A percentile compares a stretch with the other conserved stretches of the same genome.
phyloP scores from a whole-genome alignment of 768 basidiomycete species.

The Hericium erinaceus region DNA sequence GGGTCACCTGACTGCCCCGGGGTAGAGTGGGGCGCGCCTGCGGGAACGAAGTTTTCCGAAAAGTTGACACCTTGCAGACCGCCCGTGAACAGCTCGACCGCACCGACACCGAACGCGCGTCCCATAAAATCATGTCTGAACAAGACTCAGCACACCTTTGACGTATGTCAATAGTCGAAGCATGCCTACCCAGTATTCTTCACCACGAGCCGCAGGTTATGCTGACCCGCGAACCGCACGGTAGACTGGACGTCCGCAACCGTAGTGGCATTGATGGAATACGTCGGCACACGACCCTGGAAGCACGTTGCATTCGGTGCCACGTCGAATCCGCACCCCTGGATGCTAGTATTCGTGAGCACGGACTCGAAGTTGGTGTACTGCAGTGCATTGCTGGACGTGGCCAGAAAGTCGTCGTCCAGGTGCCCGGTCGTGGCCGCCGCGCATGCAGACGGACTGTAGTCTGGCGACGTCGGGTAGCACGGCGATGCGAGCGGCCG shows the following conservation, averaged over 20 bases:
- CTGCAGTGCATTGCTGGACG: neutral
- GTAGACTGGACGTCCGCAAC: constrained; percentile 24
- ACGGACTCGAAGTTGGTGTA: neutral
- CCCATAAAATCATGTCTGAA: neutral
- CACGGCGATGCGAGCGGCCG: neutral
- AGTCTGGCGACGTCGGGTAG: neutral
- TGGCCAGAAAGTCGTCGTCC: neutral
- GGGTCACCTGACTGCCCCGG: neutral
- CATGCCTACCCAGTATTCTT: constrained; percentile 18
- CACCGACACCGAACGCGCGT: neutral
- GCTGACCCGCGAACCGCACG: constrained; percentile 26
- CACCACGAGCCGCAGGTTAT: constrained; percentile 30
- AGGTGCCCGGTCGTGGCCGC: neutral
- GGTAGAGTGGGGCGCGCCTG: constrained; percentile 14
- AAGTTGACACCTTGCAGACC: neutral
- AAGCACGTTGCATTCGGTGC: neutral
- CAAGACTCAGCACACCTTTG: neutral
- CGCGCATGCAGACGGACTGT: neutral
- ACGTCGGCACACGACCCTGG: neutral
- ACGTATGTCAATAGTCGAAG: neutral
- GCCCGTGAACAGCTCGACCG: neutral
- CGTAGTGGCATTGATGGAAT: neutral
- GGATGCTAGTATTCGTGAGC: neutral
- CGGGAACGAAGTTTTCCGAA: constrained; percentile 1
- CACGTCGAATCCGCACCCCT: neutral